Evolutionary conservation across 2,329 filamentous ascomycete species (phyloP), one percentile per base, ranked within the genome.

Genomic region (Dryadomyces sulphureus): DNA sequence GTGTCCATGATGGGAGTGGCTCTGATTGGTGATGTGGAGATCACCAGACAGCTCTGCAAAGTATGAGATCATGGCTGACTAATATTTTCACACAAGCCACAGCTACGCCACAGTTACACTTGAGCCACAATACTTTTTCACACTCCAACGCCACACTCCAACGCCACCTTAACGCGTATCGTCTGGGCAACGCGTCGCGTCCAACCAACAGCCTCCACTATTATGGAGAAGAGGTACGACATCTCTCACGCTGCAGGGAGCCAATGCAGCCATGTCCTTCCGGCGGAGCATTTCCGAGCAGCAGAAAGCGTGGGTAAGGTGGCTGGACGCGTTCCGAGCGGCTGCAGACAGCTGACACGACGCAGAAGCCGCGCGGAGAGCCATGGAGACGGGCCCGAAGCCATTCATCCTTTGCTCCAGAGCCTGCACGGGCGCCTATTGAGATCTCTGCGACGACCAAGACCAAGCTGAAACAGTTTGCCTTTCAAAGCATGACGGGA

Each of bases 371-470:
- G 42, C 59, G 65, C 35, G 62, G 63, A 48, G 60, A 62, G 43
- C 65, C 66, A 56, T 77, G 73, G 74, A 67, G 70, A 54, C 67
- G 73, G 54, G 69, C 70, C 25, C 71, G 67, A 53, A 75, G 69
- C 56, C 65, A 74, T 55, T 66, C 72, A 5, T 57, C 62, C 40
- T 60, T 59, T 56, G 40, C 57, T 11, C 39, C 24, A 60, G 58
- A 35, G 59, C 44, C 44, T 34, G 25, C 56, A 11, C 64, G n/a
- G n/a, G n/a, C 60, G 34, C 63, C 70, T 7, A 63, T 67, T 27
- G 68, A 70, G 17, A 65, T 77, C 12, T 80, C 77, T 35, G 67
- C 73, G 27, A 65, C 65, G 8, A 78, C 77, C 11, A 80, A 75
- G 56, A 73, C 65, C 51, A 81, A 80, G 54, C 65, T 81, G 27